These are phyloP conservation scores for Penicillium aurantiogriseum DNA, from an alignment of 2,329 filamentous ascomycete genomes.

Conservation along the genomic window DNA sequence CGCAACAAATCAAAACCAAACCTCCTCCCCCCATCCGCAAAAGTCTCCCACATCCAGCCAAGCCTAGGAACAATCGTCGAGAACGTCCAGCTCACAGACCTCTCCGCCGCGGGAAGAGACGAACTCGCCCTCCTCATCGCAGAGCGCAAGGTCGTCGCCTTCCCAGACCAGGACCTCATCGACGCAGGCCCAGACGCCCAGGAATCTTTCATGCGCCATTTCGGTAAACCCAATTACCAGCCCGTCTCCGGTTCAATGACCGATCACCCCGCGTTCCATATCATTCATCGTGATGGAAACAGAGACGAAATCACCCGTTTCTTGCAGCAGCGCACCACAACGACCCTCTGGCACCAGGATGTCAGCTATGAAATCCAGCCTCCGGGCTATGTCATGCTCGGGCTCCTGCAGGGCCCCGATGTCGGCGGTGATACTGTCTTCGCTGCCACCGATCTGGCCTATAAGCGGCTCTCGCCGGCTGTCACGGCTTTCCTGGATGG, in stretches of 20 bases:
- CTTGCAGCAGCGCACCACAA: slow-evolving; percentile 45
- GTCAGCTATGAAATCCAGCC: slow-evolving; percentile 51
- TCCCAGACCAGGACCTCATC: slow-evolving; percentile 53
- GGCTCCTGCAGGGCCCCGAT: slow-evolving; percentile 51
- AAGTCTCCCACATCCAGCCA: slow-evolving; percentile 44
- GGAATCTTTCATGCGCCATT: slow-evolving; percentile 47
- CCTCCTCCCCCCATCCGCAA: slow-evolving; percentile 32
- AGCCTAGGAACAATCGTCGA: slow-evolving; percentile 43
- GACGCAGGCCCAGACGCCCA: slow-evolving; percentile 45
- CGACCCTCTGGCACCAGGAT: slow-evolving; percentile 51
- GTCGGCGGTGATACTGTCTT: slow-evolving; percentile 52
- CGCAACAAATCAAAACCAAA: slow-evolving; percentile 41
- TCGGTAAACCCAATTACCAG: slow-evolving; percentile 48
- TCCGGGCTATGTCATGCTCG: slow-evolving; percentile 49
- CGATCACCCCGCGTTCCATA: slow-evolving; percentile 47
- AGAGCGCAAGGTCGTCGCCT: slow-evolving; percentile 58
- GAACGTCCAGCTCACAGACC: slow-evolving; percentile 49
- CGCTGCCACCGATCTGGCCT: slow-evolving; percentile 46
- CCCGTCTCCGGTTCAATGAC: slow-evolving; percentile 45
- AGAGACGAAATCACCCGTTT: slow-evolving; percentile 45
- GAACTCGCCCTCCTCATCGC: slow-evolving; percentile 65
- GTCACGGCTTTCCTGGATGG: slow-evolving; percentile 41
- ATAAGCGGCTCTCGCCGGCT: slow-evolving; percentile 53
- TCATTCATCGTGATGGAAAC: slow-evolving; percentile 48
- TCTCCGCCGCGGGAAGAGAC: slow-evolving; percentile 50